These are phyloP conservation scores for Plicaturopsis crispa DNA, from an alignment of 768 basidiomycete species.

Conservation along the genomic window DNA sequence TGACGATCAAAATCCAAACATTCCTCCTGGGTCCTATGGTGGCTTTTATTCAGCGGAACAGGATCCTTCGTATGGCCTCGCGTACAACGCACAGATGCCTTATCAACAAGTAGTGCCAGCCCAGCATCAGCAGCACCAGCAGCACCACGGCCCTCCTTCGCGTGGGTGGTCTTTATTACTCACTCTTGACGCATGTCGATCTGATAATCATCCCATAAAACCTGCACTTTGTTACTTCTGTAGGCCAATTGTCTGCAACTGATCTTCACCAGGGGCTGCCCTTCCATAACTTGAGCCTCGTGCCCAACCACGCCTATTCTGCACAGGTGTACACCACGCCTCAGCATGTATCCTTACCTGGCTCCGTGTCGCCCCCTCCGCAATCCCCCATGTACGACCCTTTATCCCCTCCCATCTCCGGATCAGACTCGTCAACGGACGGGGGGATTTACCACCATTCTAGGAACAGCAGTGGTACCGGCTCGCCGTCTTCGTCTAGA, in stretches of 20 bases:
- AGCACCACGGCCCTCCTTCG: conserved; percentile 51
- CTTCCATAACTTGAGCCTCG: conserved; percentile 58
- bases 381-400: conserved; percentile 79
- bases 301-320: conserved; percentile 60
- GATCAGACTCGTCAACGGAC: conserved; percentile 85
- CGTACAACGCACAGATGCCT: conserved; percentile 49
- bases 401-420: conserved; percentile 79
- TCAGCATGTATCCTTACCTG: conserved; percentile 64
- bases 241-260: conserved; percentile 57
- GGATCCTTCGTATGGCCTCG: conserved; percentile 45
- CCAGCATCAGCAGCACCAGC: too few species aligned
- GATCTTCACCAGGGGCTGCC: conserved; percentile 63
- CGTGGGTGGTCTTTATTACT: conserved; percentile 56
- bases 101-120: conserved; percentile 53
- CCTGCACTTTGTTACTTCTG: conserved; percentile 35
- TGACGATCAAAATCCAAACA: conserved; percentile 38
- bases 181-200: conserved; percentile 51
- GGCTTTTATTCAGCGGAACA: conserved; percentile 48
- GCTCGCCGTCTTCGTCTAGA: conserved; percentile 73
- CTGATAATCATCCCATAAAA: conserved; percentile 44
- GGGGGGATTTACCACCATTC: conserved; percentile 72
- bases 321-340: conserved; percentile 53
- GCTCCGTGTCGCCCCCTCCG: conserved; percentile 54
- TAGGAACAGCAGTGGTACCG: conserved; percentile 63
- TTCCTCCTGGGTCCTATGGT: conserved; percentile 34